Percentiles rank a stretch among this genome's conserved stretches.
Conservation (phyloP, 495 filamentous ascomycete species). For the Haplographium delicatum region DNA sequence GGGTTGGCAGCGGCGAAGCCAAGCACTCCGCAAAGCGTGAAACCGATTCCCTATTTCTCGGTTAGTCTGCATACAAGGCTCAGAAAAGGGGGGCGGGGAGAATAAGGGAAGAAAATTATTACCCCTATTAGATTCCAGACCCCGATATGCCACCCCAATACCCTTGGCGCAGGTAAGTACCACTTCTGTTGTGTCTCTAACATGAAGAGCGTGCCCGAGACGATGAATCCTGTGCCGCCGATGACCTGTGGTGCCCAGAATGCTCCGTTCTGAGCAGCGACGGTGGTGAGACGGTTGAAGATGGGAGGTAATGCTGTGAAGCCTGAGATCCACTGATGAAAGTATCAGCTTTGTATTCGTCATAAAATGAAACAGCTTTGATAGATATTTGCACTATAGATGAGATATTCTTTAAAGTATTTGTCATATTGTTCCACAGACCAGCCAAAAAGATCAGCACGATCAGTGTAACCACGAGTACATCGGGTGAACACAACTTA, state of each 20-base stretch:
- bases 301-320: slow-evolving; percentile 61
- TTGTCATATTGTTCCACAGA: too few species aligned
- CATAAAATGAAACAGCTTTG: too few species aligned
- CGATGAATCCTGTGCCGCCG: slow-evolving; percentile 59
- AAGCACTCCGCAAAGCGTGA: slow-evolving; percentile 61
- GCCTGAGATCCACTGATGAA: slow-evolving; percentile 51
- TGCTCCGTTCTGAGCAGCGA: slow-evolving; percentile 39
- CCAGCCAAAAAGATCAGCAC: too few species aligned
- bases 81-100: neutral
- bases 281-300: slow-evolving; percentile 32
- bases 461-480: too few species aligned
- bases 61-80: neutral
- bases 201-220: slow-evolving; percentile 58
- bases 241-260: slow-evolving; percentile 62
- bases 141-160: slow-evolving; percentile 52
- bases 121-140: slow-evolving; percentile 41
- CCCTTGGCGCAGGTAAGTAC: slow-evolving; percentile 52
- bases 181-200: slow-evolving; percentile 64
- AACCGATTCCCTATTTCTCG: slow-evolving; percentile 46
- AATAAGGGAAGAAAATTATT: neutral
- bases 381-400: too few species aligned
- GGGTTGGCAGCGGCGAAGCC: slow-evolving; percentile 45
- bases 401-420: too few species aligned
- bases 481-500: too few species aligned
- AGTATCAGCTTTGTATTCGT: slow-evolving; percentile 8